Percentiles rank a stretch among this genome's conserved stretches.
These are phyloP conservation scores for Parachaetomium inaequale DNA, from an alignment of 495 filamentous ascomycete species.

Conservation along the genomic window DNA sequence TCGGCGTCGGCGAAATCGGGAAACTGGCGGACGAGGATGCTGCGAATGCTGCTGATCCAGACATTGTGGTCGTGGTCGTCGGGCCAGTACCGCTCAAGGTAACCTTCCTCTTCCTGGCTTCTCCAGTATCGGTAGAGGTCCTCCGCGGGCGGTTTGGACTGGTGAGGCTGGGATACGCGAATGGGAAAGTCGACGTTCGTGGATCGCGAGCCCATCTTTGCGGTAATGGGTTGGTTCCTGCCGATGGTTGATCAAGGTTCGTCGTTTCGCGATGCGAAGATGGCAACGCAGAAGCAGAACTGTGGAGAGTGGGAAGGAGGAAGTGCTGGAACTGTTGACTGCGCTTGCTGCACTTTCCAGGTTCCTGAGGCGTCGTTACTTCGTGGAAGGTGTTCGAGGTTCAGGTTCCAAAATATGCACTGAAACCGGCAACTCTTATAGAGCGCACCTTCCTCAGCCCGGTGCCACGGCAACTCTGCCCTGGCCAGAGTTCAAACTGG, in stretches of 20 bases:
- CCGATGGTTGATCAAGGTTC: neutral
- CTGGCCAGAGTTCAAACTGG: no score
- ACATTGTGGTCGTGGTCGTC: slow-evolving; percentile 3
- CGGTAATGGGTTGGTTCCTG: neutral
- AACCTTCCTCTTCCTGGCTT: slow-evolving; percentile 11
- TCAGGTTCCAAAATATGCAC: no score
- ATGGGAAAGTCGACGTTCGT: slow-evolving; percentile 3
- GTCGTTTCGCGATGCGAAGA: neutral
- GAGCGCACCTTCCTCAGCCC: no score
- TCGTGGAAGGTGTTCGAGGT: no score
- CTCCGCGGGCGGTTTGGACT: neutral
- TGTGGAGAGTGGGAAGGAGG: neutral
- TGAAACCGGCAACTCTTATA: no score
- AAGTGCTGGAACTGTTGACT: neutral
- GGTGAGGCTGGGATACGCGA: neutral
- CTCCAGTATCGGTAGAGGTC: slow-evolving; percentile 16
- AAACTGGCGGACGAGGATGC: neutral
- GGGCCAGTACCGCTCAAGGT: slow-evolving; percentile 18
- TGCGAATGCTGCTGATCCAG: slow-evolving; percentile 9
- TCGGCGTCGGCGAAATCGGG: slow-evolving; percentile 9
- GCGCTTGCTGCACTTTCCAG: neutral
- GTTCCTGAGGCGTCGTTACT: no score
- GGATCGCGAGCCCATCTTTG: slow-evolving; percentile 6
- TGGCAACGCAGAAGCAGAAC: no score
- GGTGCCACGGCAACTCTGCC: no score